Conservation (phyloP, 306 rosid species). For the Astragalus membranaceus region DNA sequence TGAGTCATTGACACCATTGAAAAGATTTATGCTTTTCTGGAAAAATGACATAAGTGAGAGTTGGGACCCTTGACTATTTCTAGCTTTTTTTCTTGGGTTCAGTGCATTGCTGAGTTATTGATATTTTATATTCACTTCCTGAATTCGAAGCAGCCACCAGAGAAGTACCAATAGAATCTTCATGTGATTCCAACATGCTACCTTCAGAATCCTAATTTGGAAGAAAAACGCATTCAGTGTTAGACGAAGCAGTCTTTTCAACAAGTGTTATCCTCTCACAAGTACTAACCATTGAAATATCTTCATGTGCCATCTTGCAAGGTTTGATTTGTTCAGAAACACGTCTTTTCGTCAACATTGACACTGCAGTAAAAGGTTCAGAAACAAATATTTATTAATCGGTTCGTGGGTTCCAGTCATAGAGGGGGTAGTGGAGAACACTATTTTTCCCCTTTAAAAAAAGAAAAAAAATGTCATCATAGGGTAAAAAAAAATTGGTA, state of each 20-base stretch:
- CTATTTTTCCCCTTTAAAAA: too few species aligned
- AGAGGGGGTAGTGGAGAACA: too few species aligned
- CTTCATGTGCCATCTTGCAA: conserved; percentile 8
- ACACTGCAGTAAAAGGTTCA: conserved; percentile 46
- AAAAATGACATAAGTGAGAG: conserved; percentile 72
- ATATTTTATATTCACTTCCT: conserved; percentile 20
- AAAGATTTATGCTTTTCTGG: conserved; percentile 37
- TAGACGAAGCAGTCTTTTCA: conserved; percentile 19
- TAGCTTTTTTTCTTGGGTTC: conserved; percentile 60
- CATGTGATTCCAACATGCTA: conserved; percentile 21
- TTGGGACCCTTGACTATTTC: conserved; percentile 55
- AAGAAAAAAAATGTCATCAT: background rate
- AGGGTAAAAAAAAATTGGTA: conserved; percentile 26
- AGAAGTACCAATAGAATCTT: conserved; percentile 17
- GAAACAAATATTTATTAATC: background rate
- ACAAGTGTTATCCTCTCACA: conserved; percentile 26
- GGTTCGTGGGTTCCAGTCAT: too few species aligned
- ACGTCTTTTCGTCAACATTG: conserved; percentile 55
- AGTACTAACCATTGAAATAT: conserved; percentile 11
- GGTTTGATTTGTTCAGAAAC: conserved; percentile 17
- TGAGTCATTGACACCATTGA: conserved; percentile 19
- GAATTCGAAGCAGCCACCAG: conserved; percentile 20
- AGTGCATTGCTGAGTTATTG: conserved; percentile 11
- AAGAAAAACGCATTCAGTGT: conserved; percentile 25
- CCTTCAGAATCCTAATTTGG: conserved; percentile 35